Percentiles rank a stretch among this genome's conserved stretches.
These are phyloP conservation scores for Gastrolobium villosum DNA, from an alignment of 306 rosid genomes.

Conservation along the genomic window DNA sequence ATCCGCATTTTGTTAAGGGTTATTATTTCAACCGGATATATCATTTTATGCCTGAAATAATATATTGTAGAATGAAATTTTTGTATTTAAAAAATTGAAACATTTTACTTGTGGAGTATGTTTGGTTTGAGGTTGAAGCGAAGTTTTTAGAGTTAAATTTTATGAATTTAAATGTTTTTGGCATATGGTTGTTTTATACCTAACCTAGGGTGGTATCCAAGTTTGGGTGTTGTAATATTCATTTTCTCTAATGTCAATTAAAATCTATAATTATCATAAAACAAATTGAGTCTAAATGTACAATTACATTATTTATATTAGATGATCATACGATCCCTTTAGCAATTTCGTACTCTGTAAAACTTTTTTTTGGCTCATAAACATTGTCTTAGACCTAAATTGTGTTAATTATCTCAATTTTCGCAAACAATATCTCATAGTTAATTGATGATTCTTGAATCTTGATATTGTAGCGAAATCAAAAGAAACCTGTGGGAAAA, in stretches of 20 bases:
- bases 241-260: no score
- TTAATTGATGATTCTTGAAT: background rate
- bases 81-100: background rate
- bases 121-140: background rate
- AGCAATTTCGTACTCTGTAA: no score
- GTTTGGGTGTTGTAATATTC: no score
- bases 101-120: background rate
- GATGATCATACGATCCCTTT: no score
- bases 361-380: background rate
- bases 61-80: background rate
- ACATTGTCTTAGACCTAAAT: background rate
- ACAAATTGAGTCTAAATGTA: no score
- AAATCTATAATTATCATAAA: no score
- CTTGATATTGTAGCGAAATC: background rate
- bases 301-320: no score
- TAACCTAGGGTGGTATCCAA: no score
- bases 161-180: no score
- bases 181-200: no score
- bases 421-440: background rate
- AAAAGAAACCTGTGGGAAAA: no score
- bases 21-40: background rate
- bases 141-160: background rate
- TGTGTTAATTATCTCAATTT: slow-evolving; percentile 9
- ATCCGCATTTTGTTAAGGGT: slow-evolving; percentile 2
- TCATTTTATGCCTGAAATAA: background rate